Base-by-base conservation (phyloP, 2,329 filamentous ascomycete genomes). In the Colletotrichum lindemuthianum region DNA sequence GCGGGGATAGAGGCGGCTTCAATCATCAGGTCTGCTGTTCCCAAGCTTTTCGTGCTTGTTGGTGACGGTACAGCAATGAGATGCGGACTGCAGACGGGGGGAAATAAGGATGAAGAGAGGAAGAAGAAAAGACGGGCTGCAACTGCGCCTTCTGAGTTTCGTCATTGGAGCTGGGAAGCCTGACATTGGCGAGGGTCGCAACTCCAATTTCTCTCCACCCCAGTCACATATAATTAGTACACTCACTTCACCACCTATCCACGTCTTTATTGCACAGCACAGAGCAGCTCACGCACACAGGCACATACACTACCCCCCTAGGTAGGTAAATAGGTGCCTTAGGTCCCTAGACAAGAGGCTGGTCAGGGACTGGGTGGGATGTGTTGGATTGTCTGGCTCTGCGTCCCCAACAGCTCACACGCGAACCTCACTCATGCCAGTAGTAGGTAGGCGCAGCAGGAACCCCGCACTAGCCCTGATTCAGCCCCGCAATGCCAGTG, bases 391-490 rank as follows among this genome's bases (percentile, higher is more conserved):
- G 24, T 24, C 24, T 24, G 24, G 24, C 24, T 24, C 24, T 24
- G 24, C 24, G 24, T 24, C 24, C 24, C 24, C 24, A 24, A 24
- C 24, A 24, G 24, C 24, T 24, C 24, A 24, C 24, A 24, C 24
- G 24, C 24, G 24, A 24, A 24, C 24, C 24, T 24, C 24, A 24
- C 24, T 24, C n/a, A 61, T 56, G 61, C 51, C 47, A 65, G 45
- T 40, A 47, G 37, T 40, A 40, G 37, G 43, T 52, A 52, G 63
- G 63, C 63, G 52, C 63, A 61, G 59, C 63, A 57, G 41, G 58
- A 65, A 65, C 63, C 63, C 63, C 63, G 63, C 63, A 65, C 63
- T 65, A 65, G 63, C 63, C 61, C 58, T 65, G 63, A 63, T 63
- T 65, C 63, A 63, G 63, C 52, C 15, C 15, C 10, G 8, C 43